These are phyloP conservation scores for Scedosporium dehoogii DNA, from an alignment of 2,329 filamentous ascomycete genomes.

Conservation along the genomic window DNA sequence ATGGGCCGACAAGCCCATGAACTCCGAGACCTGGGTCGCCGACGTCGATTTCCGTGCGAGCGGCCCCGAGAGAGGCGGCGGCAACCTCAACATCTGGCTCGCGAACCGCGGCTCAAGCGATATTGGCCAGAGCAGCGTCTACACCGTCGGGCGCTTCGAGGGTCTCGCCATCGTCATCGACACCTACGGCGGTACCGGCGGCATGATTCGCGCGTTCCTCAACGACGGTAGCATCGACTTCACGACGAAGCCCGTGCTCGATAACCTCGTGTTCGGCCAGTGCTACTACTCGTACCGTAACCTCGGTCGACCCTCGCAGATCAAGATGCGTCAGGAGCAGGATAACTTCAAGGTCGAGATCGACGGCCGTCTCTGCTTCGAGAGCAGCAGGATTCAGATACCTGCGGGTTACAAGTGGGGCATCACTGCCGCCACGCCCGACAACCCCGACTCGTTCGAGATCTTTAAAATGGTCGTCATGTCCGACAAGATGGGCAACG, in stretches of 20 bases:
- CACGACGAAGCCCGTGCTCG: slow-evolving; percentile 63
- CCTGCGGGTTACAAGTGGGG: slow-evolving; percentile 78
- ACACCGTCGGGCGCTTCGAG: slow-evolving; percentile 77
- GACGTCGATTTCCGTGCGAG: slow-evolving; percentile 82
- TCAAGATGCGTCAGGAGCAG: slow-evolving; percentile 60
- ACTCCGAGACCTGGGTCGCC: slow-evolving; percentile 63
- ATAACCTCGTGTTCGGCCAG: slow-evolving; percentile 84
- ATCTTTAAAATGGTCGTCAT: slow-evolving; percentile 76
- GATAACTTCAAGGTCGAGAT: slow-evolving; percentile 66
- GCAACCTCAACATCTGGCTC: slow-evolving; percentile 93
- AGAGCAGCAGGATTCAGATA: slow-evolving; percentile 67
- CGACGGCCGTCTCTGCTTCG: slow-evolving; percentile 74
- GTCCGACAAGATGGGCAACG: slow-evolving; percentile 30
- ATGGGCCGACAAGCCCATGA: slow-evolving; percentile 60
- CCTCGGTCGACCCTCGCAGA: slow-evolving; percentile 68
- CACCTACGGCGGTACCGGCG: slow-evolving; percentile 65
- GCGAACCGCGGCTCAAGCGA: slow-evolving; percentile 55
- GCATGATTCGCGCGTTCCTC: slow-evolving; percentile 82
- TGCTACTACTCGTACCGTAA: slow-evolving; percentile 90
- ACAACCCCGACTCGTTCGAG: slow-evolving; percentile 91
- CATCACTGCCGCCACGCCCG: slow-evolving; percentile 76
- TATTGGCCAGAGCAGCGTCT: slow-evolving; percentile 67
- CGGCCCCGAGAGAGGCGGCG: slow-evolving; percentile 74
- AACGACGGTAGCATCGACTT: slow-evolving; percentile 84
- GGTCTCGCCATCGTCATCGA: slow-evolving; percentile 84